phyloP scores from a whole-genome alignment of 2,329 filamentous ascomycete species.

The Byssochlamys sp. region DNA sequence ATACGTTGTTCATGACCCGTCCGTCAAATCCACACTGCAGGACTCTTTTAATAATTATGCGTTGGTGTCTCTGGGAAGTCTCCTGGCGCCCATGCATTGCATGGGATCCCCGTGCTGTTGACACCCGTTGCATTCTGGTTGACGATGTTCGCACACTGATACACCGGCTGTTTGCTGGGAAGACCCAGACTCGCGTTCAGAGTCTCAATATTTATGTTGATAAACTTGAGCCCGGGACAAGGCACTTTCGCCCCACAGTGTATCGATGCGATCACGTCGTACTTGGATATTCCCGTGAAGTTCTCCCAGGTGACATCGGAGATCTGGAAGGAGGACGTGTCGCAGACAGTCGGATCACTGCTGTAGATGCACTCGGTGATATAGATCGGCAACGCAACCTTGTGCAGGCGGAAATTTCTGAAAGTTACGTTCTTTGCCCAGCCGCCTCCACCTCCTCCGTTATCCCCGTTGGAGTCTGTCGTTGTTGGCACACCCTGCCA shows the following conservation, averaged over 20 bases:
- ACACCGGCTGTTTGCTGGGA: slow-evolving; percentile 31
- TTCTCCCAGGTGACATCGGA: slow-evolving; percentile 42
- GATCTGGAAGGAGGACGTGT: slow-evolving; percentile 35
- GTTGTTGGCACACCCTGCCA: slow-evolving; percentile 13
- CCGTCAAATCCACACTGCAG: background rate
- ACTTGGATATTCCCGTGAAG: slow-evolving; percentile 41
- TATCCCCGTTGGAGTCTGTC: slow-evolving; percentile 13
- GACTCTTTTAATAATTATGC: background rate
- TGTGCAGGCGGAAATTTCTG: slow-evolving; percentile 15
- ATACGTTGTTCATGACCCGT: background rate
- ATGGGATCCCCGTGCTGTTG: slow-evolving; percentile 13
- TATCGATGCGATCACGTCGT: slow-evolving; percentile 41
- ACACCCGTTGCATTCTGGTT: slow-evolving; percentile 2
- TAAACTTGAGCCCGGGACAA: slow-evolving; percentile 39
- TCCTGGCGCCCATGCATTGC: slow-evolving; percentile 16
- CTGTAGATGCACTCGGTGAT: slow-evolving; percentile 20
- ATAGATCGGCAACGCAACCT: slow-evolving; percentile 16
- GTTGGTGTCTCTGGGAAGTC: slow-evolving; percentile 8
- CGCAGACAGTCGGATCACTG: slow-evolving; percentile 21
- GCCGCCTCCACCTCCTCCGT: slow-evolving; percentile 15
- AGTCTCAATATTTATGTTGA: slow-evolving; percentile 38
- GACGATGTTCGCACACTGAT: slow-evolving; percentile 36
- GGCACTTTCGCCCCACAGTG: slow-evolving; percentile 36
- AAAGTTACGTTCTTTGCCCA: slow-evolving; percentile 14
- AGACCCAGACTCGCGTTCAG: slow-evolving; percentile 23